Base-by-base conservation (phyloP, 148 eudicot genomes). In the Camellia granthamiana region DNA sequence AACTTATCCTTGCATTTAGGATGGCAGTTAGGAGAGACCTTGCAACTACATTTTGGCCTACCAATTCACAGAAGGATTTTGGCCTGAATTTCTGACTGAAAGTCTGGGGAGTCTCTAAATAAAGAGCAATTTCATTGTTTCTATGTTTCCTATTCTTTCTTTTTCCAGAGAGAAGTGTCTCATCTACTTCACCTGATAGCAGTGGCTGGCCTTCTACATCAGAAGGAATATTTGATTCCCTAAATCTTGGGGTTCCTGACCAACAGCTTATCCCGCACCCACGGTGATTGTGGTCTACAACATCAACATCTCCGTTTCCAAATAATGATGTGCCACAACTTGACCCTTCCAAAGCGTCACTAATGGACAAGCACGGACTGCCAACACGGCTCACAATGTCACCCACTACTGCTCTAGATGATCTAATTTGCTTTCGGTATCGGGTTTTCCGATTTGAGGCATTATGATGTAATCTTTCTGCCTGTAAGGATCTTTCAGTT, bases 211-310 rank as follows among this genome's bases (percentile, higher is more conserved):
- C 93, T 84, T 93, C 98, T 13, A 74, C 83, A 81, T 89, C 88
- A 80, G 85, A 87, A 66, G 83, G 84, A 72, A 84, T 83, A 73
- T 82, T 79, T 6, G 89, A 23, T 67, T 82, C 92, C 83, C 90
- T 84, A 12, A 84, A 87, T 73, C 88, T 88, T 4, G 93, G 91
- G 6, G 92, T 89, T 79, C 91, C 90, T 47, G 98, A 89, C 95
- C 95, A 96, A 81, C 99, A 96, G 66, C 95, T 88, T 79, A 94
- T 81, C 63, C 92, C 92, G 85, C 94, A 96, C 65, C 98, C 99
- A 72, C 76, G 85, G 51, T 85, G 84, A 67, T 85, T 79, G 12
- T 69, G 78, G 14, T 89, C 90, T 56, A 88, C 68, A 82, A 77
- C 83, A 79, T 88, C 91, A 52, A 70, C 64, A 84, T 90, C 93